These are phyloP conservation scores for Sanghuangporus weigelae DNA, from an alignment of 1,284 basidiomycete species.

Conservation along the genomic window DNA sequence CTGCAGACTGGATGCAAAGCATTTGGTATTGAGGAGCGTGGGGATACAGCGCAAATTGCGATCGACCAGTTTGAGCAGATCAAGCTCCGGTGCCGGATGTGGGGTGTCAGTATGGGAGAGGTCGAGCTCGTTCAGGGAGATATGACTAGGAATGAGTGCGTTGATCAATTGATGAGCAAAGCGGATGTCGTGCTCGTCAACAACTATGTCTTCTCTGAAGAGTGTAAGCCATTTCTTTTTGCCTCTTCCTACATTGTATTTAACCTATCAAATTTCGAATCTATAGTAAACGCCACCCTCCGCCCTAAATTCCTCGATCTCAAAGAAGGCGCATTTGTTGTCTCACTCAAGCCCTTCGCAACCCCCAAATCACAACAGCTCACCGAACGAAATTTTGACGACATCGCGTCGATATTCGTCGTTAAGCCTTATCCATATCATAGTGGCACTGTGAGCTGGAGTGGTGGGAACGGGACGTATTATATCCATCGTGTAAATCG, in stretches of 20 bases:
- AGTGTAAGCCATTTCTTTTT: background rate
- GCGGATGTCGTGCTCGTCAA: slow-evolving; percentile 76
- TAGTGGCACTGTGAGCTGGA: slow-evolving; percentile 73
- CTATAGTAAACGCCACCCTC: slow-evolving; percentile 65
- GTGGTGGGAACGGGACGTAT: slow-evolving; percentile 58
- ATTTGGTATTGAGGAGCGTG: slow-evolving; percentile 65
- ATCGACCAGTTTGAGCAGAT: slow-evolving; percentile 57
- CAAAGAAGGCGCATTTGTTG: slow-evolving; percentile 73
- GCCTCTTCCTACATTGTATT: background rate
- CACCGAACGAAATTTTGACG: slow-evolving; percentile 70
- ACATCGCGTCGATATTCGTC: slow-evolving; percentile 71
- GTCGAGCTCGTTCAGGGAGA: slow-evolving; percentile 70
- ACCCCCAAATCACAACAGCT: slow-evolving; percentile 50
- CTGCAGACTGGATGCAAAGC: slow-evolving; percentile 69
- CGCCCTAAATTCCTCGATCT: slow-evolving; percentile 71
- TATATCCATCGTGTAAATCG: slow-evolving; percentile 73
- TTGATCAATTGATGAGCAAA: slow-evolving; percentile 54
- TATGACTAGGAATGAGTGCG: slow-evolving; percentile 58
- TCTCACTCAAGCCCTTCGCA: slow-evolving; percentile 71
- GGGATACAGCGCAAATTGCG: slow-evolving; percentile 60
- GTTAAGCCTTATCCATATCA: slow-evolving; percentile 61
- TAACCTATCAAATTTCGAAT: background rate
- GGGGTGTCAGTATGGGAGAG: slow-evolving; percentile 63
- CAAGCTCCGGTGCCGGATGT: slow-evolving; percentile 63
- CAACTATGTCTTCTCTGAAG: slow-evolving; percentile 70